Conservation (phyloP, 805 yeast genomes). For the Barnettozyma sucrosica region DNA sequence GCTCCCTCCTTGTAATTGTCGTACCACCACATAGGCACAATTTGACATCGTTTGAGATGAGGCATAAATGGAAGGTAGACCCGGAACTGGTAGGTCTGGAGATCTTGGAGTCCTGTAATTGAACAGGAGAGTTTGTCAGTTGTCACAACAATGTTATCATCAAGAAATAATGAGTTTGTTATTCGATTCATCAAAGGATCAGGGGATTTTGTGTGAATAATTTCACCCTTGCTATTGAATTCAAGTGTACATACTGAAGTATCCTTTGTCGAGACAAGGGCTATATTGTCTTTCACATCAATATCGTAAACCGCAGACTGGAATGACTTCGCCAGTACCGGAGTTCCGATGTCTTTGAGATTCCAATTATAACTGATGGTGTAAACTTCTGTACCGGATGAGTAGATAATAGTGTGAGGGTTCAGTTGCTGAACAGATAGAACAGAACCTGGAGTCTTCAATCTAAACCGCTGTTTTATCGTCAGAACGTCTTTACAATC, state of each 20-base stretch:
- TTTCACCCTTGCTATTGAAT: slow-evolving; percentile 10
- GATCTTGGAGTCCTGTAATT: slow-evolving; percentile 10
- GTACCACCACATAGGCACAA: slow-evolving; percentile 30
- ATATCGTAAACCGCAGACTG: slow-evolving; percentile 18
- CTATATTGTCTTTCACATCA: slow-evolving; percentile 16
- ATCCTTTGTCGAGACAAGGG: slow-evolving; percentile 26
- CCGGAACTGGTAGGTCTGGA: slow-evolving; percentile 13
- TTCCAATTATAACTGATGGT: slow-evolving; percentile 13
- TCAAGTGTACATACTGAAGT: slow-evolving; percentile 23
- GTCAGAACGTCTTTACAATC: slow-evolving; percentile 10
- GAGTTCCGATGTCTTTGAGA: slow-evolving; percentile 14
- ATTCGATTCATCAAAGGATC: slow-evolving; percentile 21
- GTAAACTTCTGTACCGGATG: slow-evolving; percentile 15
- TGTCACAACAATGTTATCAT: slow-evolving; percentile 13
- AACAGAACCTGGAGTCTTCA: slow-evolving; percentile 22
- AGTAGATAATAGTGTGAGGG: slow-evolving; percentile 14
- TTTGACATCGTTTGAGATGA: slow-evolving; percentile 24
- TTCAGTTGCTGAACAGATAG: slow-evolving; percentile 16
- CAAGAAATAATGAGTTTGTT: slow-evolving; percentile 13
- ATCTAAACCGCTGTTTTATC: slow-evolving; percentile 13
- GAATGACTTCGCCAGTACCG: slow-evolving; percentile 9
- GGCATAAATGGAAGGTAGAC: slow-evolving; percentile 29
- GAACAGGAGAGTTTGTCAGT: slow-evolving; percentile 21
- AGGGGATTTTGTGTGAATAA: slow-evolving; percentile 11
- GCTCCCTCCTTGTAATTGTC: neutral